These are phyloP conservation scores for Lichtheimia ornata DNA, from an alignment of 371 early-diverging fungal genomes.

Conservation along the genomic window DNA sequence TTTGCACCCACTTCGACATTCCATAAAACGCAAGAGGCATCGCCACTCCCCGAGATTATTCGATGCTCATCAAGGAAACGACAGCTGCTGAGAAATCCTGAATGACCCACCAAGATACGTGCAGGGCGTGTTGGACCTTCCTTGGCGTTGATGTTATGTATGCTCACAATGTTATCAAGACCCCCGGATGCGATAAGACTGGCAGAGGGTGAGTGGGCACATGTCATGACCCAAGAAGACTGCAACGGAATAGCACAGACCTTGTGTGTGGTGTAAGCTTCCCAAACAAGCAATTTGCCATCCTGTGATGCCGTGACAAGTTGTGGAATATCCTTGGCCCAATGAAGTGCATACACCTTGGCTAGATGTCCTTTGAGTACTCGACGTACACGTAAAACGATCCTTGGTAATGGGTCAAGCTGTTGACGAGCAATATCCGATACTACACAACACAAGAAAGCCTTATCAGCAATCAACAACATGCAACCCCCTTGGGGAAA, in stretches of 20 bases:
- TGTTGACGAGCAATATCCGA: constrained; percentile 51
- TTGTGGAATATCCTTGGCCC: constrained; percentile 92
- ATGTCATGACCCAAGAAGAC: constrained; percentile 99
- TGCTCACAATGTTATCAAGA: constrained; percentile 95
- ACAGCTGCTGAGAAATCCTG: constrained; percentile 96
- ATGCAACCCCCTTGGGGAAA: background rate
- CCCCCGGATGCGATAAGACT: constrained; percentile 97
- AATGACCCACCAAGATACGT: constrained; percentile 89
- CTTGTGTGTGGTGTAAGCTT: constrained; percentile 95
- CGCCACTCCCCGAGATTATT: constrained; percentile 90
- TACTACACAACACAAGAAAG: constrained; percentile 10
- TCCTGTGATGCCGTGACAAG: constrained; percentile 96
- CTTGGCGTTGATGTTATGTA: constrained; percentile 90
- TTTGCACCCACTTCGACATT: constrained; percentile 95
- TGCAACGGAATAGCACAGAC: constrained; percentile 94
- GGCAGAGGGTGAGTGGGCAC: constrained; percentile 94
- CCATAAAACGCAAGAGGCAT: constrained; percentile 97
- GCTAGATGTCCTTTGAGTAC: constrained; percentile 96
- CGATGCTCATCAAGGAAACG: constrained; percentile 91
- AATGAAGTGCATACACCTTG: constrained; percentile 98
- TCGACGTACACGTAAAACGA: constrained; percentile 89
- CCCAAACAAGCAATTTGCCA: constrained; percentile 97
- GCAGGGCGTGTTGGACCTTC: constrained; percentile 84
- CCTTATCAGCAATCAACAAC: background rate
- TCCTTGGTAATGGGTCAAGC: constrained; percentile 76